phyloP scores from a whole-genome alignment of 192 early-diverging fungal genomes.

The Chytriomyces confervae region DNA sequence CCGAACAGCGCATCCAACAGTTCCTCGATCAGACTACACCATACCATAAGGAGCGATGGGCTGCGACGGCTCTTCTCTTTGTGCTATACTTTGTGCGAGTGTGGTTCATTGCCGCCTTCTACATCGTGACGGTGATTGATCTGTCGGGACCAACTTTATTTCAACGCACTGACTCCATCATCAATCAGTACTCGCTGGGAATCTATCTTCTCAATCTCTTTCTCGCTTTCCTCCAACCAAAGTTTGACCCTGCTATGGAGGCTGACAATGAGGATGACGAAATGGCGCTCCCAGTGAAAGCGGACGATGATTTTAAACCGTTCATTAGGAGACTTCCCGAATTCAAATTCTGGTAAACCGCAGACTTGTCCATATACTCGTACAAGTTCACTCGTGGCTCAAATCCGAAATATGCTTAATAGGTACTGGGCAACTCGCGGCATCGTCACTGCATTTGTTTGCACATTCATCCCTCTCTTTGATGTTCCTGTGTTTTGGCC shows the following conservation, averaged over 20 bases:
- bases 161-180: not conserved
- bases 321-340: conserved; percentile 97
- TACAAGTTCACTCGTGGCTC: not conserved
- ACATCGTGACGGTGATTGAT: conserved; percentile 78
- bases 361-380: not conserved
- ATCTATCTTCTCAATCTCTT: conserved; percentile 97
- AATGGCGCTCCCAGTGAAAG: conserved; percentile 80
- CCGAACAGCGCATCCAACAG: conserved; percentile 73
- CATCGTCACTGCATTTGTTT: conserved; percentile 79
- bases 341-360: conserved; percentile 94
- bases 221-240: conserved; percentile 94
- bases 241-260: conserved; percentile 90
- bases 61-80: conserved; percentile 63
- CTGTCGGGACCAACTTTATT: not conserved
- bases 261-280: conserved; percentile 61
- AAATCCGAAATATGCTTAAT: not conserved
- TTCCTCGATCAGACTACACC: conserved; percentile 86
- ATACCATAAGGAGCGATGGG: conserved; percentile 78
- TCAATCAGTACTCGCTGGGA: conserved; percentile 79
- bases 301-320: conserved; percentile 94
- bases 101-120: conserved; percentile 84
- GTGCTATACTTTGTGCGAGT: conserved; percentile 80
- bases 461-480: conserved; percentile 84
- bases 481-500: conserved; percentile 3
- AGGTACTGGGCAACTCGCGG: conserved; percentile 88